Base-by-base conservation (phyloP, 148 eudicot species). In the Fagopyrum tataricum region DNA sequence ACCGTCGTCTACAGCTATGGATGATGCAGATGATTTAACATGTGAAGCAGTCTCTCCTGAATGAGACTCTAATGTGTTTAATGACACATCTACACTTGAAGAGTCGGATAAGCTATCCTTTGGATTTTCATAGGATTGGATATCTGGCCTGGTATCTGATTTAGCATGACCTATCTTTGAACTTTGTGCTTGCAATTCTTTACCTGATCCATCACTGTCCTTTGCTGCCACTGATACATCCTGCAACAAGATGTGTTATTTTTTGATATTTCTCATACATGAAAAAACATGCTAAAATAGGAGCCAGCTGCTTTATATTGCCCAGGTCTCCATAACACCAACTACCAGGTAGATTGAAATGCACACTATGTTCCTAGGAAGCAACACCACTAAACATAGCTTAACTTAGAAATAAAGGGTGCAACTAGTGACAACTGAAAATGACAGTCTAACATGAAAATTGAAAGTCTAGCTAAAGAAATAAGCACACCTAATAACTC, bases 1-100 rank as follows among this genome's bases (percentile, higher is more conserved):
- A 47, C 73, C 37, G 41, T 44, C 81, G 71, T 74, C 80, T 68
- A 56, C 53, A 72, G 64, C 67, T 41, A 75, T 46, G 68, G 84
- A 73, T 51, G 76, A 18, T 21, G 80, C 79, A 70, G 82, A 70
- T 76, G 75, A 70, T 44, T 55, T 55, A 70, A 77, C 55, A 51
- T 66, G 73, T 74, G 70, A 51, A 74, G 44, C 64, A 74, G 55
- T 81, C 64, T 68, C 74, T 67, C 71, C 75, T 31, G 85, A 55
- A 70, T 79, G 71, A 76, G 78, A 77, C n/a, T 75, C 74, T 39
- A 80, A 73, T 58, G 75, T 68, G 64, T 74, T 72, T 69, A 72
- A 59, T n/a, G 76, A n/a, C 20, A 24, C 24, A 58, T 47, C 41
- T 39, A 39, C 67, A 72, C 26, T 52, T 15, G 73, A 37, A 1